Conservation (phyloP, 139 green algal species). For the Auxenochlorella protothecoides region DNA sequence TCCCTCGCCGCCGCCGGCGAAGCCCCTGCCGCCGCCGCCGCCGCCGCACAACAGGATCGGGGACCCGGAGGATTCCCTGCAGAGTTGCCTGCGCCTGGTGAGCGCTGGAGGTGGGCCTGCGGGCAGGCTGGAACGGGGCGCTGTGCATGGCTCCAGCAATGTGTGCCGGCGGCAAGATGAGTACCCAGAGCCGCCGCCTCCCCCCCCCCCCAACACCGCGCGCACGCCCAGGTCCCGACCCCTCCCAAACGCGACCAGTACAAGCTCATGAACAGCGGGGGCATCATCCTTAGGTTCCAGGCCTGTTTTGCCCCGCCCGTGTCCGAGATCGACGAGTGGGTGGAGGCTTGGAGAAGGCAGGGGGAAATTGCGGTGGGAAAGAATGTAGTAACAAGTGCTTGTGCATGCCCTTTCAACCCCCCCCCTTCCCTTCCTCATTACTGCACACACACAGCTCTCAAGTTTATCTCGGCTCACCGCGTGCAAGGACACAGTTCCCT, state of each 20-base stretch:
- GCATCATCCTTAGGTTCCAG: constrained; percentile 12
- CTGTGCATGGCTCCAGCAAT: too few relatives aligned
- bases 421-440: too few relatives aligned
- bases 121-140: too few relatives aligned
- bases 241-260: constrained; percentile 16
- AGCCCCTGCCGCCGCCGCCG: constrained; percentile 36
- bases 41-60: constrained; percentile 76
- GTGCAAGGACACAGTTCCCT: neutral
- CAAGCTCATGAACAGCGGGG: constrained; percentile 8
- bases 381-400: too few relatives aligned
- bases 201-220: too few relatives aligned
- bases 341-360: neutral
- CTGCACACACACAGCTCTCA: too few relatives aligned
- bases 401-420: too few relatives aligned
- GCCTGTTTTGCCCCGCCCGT: neutral
- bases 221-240: constrained; percentile 1
- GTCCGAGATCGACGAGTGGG: too few relatives aligned
- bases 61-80: constrained; percentile 61
- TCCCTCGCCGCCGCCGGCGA: neutral
- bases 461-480: neutral
- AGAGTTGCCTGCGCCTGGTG: constrained; percentile 77
- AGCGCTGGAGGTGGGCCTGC: neutral
- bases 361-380: too few relatives aligned
- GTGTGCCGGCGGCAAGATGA: too few relatives aligned
- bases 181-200: too few relatives aligned